Conservation (phyloP, 1,284 basidiomycete species). For the Meira nashicola region DNA sequence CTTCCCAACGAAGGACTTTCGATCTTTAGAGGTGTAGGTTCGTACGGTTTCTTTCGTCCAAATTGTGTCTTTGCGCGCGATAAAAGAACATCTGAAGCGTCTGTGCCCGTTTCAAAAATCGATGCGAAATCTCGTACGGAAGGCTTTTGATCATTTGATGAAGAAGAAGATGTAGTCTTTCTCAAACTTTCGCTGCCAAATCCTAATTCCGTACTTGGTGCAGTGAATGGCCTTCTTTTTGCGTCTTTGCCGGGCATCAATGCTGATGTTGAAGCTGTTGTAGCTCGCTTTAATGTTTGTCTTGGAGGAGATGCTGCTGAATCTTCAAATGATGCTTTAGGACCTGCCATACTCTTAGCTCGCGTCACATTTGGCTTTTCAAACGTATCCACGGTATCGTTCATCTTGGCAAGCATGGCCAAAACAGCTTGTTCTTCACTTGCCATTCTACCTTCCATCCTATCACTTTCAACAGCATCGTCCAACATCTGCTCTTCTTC, state of each 20-base stretch:
- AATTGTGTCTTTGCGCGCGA: neutral
- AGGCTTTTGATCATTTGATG: neutral
- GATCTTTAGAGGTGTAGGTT: too few species aligned
- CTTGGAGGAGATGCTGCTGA: neutral
- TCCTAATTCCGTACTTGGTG: too few species aligned
- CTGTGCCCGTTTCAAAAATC: neutral
- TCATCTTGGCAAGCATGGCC: conserved; percentile 34
- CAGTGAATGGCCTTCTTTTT: too few species aligned
- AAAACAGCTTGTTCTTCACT: conserved; percentile 29
- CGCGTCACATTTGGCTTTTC: neutral
- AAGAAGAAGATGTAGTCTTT: neutral
- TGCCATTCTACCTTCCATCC: conserved; percentile 10
- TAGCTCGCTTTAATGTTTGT: neutral
- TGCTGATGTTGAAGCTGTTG: neutral
- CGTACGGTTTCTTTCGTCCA: neutral
- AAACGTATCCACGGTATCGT: conserved; percentile 9
- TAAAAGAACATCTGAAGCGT: neutral
- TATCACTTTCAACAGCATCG: neutral
- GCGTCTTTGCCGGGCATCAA: too few species aligned
- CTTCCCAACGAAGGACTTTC: too few species aligned
- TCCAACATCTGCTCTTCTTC: conserved; percentile 8
- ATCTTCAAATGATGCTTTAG: too few species aligned
- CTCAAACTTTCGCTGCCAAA: too few species aligned
- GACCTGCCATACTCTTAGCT: neutral
- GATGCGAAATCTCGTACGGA: conserved; percentile 6